Evolutionary conservation across 164 flowering plant species (phyloP).

Genomic region (Brasenia schreberi): DNA sequence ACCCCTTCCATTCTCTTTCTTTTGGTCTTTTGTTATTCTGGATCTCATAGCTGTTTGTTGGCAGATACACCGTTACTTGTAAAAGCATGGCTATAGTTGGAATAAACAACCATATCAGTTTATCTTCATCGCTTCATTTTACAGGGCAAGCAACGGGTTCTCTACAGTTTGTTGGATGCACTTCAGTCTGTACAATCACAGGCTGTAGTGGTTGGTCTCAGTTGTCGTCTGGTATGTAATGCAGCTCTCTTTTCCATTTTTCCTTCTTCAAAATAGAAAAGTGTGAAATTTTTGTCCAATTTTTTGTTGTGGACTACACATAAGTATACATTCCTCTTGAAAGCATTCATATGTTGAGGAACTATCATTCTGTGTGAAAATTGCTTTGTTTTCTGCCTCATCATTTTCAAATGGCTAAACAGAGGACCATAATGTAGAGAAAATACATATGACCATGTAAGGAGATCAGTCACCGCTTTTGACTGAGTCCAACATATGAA

Average conservation of each 20-base stretch:
- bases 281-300: no score
- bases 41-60: not conserved
- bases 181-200: slow-evolving; percentile 94
- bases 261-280: not conserved
- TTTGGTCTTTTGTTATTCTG: not conserved
- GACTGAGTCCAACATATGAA: no score
- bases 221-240: slow-evolving; percentile 75
- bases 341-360: no score
- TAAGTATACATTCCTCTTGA: no score
- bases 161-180: slow-evolving; percentile 93
- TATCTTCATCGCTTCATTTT: slow-evolving; percentile 4
- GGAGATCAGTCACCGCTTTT: no score
- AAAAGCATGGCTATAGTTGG: no score
- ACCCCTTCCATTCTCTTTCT: not conserved
- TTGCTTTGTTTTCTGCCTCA: no score
- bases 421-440: no score
- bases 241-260: not conserved
- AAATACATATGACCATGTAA: no score
- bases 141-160: slow-evolving; percentile 90
- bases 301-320: no score
- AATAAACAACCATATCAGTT: not conserved
- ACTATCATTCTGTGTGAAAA: no score
- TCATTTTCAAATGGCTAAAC: no score
- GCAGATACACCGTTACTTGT: not conserved
- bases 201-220: slow-evolving; percentile 86